Evolutionary conservation across 2,329 filamentous ascomycete genomes (phyloP), one percentile per base, ranked within the genome.

Genomic region (Aspergillus sp.): DNA sequence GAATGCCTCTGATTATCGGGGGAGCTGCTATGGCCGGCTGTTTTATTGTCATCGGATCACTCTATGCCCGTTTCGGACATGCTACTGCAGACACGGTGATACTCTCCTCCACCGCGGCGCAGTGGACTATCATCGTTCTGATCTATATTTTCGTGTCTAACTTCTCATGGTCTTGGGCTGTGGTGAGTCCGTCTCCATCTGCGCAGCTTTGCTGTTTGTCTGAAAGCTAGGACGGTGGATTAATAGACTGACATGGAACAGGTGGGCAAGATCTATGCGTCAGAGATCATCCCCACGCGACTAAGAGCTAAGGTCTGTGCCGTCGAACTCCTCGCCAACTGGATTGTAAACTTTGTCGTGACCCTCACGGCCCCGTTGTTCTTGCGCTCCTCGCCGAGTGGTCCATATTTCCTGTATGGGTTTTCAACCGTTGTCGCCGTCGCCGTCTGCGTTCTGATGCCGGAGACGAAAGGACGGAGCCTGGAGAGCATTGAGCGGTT

Each of bases 151-250:
- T 66, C 43, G 65, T 67, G 22, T 54, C 59, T 20, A 55, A 56
- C n/a, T 67, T 67, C 50, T 63, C 58, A 2, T 56, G 65, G 52
- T 64, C 64, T 7, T 67, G 65, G 65, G 65, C 64, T 26, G 55
- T 57, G 41, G 49, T 57, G 40, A 47, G 55, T 43, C 20, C n/a
- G 19, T 36, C 58, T 53, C 38, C 41, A 22, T 14, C 16, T 24
- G 13, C 41, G 2, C 24, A 14, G 6, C 14, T 6, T 8, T 9
- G n/a, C 9, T 3, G 14, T 24, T 24, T 14, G 4, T 7, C 13
- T 5, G 19, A 13, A 43, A n/a, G 19, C 41, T 43, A 43, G 24
- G 7, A 13, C 24, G 7, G 24, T 24, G 20, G 54, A 24, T 7
- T 24, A 24, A 24, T 24, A 7, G 7, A 4, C 22, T n/a, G n/a